Percentiles rank a stretch among this genome's conserved stretches.
These are phyloP conservation scores for Chaetomium fimeti DNA, from an alignment of 495 filamentous ascomycete species.

Conservation along the genomic window DNA sequence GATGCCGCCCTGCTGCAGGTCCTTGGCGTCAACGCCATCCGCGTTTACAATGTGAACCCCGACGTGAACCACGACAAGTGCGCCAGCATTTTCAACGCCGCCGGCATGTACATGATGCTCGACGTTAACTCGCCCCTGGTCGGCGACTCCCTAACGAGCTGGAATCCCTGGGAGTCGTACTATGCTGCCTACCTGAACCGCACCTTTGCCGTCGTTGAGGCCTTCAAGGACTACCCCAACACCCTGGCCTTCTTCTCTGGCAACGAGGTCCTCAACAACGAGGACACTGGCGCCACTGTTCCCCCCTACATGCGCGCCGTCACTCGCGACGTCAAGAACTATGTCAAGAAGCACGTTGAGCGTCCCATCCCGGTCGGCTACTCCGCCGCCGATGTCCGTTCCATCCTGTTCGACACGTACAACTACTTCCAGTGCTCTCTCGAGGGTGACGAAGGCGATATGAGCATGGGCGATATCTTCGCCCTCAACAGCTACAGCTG, in stretches of 20 bases:
- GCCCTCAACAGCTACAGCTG: slow-evolving; percentile 95
- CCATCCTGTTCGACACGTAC: slow-evolving; percentile 73
- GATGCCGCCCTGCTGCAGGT: slow-evolving; percentile 92
- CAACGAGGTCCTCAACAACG: slow-evolving; percentile 88
- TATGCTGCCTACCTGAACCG: slow-evolving; percentile 71
- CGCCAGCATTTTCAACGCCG: slow-evolving; percentile 83
- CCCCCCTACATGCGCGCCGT: slow-evolving; percentile 78
- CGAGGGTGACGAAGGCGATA: slow-evolving; percentile 59
- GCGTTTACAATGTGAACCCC: slow-evolving; percentile 89
- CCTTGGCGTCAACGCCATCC: slow-evolving; percentile 82
- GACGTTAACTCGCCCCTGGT: slow-evolving; percentile 92
- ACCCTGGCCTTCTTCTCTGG: slow-evolving; percentile 87
- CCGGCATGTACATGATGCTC: slow-evolving; percentile 61
- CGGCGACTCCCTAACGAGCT: slow-evolving; percentile 71
- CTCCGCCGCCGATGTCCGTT: slow-evolving; percentile 87
- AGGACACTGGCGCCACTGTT: slow-evolving; percentile 50
- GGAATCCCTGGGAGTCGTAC: slow-evolving; percentile 69
- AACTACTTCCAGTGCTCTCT: slow-evolving; percentile 83
- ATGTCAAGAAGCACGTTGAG: slow-evolving; percentile 55
- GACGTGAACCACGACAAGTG: slow-evolving; percentile 83
- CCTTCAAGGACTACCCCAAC: slow-evolving; percentile 92
- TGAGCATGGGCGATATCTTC: slow-evolving; percentile 78
- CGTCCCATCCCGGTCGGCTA: slow-evolving; percentile 51
- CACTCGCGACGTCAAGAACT: slow-evolving; percentile 76
- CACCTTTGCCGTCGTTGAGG: slow-evolving; percentile 87